Base-by-base conservation (phyloP, 2,329 filamentous ascomycete genomes). In the Xylariaceae sp. region DNA sequence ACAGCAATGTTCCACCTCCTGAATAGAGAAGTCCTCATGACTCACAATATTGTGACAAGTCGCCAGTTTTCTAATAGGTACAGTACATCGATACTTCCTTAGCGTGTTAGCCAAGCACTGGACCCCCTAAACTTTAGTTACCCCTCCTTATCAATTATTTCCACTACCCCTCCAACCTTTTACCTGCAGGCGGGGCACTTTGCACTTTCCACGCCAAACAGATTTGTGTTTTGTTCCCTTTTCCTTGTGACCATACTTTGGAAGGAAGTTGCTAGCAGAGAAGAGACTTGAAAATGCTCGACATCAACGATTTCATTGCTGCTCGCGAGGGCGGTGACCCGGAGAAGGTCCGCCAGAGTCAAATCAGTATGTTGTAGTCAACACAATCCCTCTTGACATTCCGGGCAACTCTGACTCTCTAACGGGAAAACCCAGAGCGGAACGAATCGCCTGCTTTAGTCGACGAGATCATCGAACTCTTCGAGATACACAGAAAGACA, bases 321-420 rank as follows among this genome's bases (percentile, higher is more conserved):
- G 88, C 96, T 65, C 85, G 88, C 55, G 92, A 24, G 21, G 21
- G 90, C 51, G 92, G 92, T 54, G 80, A 97, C 67, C 87, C 88
- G 12, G 84, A 94, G 60, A 83, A 81, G 69, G 92, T 98, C 65
- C 85, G 85, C 63, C 88, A 96, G 64, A 92, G 85, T 50, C 92
- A 98, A 67, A 28, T 28, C 26, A 28, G 26, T 24, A 24, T 24
- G 21, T 11, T 11, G 21, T 24, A 6, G 21, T 24, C 6, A 24
- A 24, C 21, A 24, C 21, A 24, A 24, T 24, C 7, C 21, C 21
- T 24, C n/a, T 24, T 24, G 7, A 24, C 21, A 24, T 24, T 24
- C 21, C 11, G 21, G 11, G 7, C n/a, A n/a, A n/a, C n/a, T n/a
- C n/a, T n/a, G n/a, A n/a, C 21, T 24, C 11, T 24, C 7, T 24